These are phyloP conservation scores for Pseudogymnoascus sp. DNA, from an alignment of 2,329 filamentous ascomycete species.

Conservation along the genomic window DNA sequence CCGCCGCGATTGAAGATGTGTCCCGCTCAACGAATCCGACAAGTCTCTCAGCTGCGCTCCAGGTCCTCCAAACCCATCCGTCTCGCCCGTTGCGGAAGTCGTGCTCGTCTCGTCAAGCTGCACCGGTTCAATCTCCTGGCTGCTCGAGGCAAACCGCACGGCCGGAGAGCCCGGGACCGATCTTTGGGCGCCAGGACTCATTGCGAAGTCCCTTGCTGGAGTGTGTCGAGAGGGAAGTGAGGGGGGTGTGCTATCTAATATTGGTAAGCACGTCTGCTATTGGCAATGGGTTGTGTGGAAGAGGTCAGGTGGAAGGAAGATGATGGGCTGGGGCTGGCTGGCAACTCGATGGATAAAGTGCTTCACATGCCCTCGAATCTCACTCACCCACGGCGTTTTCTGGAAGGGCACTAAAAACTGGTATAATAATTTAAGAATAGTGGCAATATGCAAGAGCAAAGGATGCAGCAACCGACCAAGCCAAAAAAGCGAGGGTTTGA, in stretches of 20 bases:
- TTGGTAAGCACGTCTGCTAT: not conserved
- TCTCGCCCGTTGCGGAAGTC: slow-evolving; percentile 18
- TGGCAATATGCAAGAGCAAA: not conserved
- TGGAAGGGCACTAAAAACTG: not conserved
- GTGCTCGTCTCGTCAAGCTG: slow-evolving; percentile 25
- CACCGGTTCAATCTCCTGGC: slow-evolving; percentile 58
- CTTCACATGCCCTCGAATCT: not conserved
- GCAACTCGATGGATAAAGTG: not conserved
- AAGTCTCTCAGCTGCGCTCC: slow-evolving; percentile 34
- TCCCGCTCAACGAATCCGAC: slow-evolving; percentile 62
- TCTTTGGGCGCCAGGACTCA: slow-evolving; percentile 12
- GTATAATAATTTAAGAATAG: not conserved
- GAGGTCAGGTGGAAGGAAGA: not conserved
- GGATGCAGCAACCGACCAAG: not conserved
- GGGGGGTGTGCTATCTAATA: not conserved
- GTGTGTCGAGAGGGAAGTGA: not conserved
- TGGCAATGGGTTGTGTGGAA: not conserved
- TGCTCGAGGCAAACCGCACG: slow-evolving; percentile 64
- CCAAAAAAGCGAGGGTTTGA: not conserved
- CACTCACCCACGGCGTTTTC: not conserved
- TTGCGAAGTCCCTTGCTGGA: not conserved
- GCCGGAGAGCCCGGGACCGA: slow-evolving; percentile 32
- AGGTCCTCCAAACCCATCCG: slow-evolving; percentile 18
- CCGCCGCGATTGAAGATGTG: slow-evolving; percentile 70
- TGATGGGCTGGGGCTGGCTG: not conserved